A percentile compares a stretch with the other conserved stretches of the same genome.
Evolutionary conservation across 768 basidiomycete genomes (phyloP).

Genomic region (Serendipita indica): DNA sequence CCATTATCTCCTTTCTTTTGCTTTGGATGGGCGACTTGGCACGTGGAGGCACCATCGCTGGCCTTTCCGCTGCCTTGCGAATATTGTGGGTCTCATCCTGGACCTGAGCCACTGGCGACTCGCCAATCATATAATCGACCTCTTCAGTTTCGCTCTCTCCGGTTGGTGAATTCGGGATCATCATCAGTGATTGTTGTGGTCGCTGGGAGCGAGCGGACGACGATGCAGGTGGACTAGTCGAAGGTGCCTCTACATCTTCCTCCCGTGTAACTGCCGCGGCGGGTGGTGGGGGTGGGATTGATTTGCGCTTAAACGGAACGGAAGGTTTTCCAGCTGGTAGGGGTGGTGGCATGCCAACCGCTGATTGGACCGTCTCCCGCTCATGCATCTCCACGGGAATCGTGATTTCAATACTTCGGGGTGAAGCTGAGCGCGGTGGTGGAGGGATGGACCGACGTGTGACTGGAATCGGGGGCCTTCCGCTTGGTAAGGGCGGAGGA

Average conservation of each 20-base stretch:
- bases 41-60: not conserved
- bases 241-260: too few species aligned
- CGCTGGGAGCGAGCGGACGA: not conserved
- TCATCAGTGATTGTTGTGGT: conserved; percentile 3
- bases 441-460: too few species aligned
- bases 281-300: not conserved
- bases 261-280: too few species aligned
- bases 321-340: too few species aligned
- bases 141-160: not conserved
- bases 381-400: too few species aligned
- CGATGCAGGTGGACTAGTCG: not conserved
- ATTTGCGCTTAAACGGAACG: too few species aligned
- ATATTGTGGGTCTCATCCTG: not conserved
- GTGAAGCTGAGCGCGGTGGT: too few species aligned
- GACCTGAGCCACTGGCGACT: not conserved
- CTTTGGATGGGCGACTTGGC: not conserved
- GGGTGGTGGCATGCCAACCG: too few species aligned
- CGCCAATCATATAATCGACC: conserved; percentile 9
- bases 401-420: too few species aligned
- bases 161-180: not conserved
- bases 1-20: conserved; percentile 37
- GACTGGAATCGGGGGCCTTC: too few species aligned
- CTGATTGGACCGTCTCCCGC: too few species aligned
- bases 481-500: too few species aligned
- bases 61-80: not conserved